Evolutionary conservation across 345 rosid genomes (phyloP), one percentile per base, ranked within the genome.

Genomic region (Bruguiera parviflora): DNA sequence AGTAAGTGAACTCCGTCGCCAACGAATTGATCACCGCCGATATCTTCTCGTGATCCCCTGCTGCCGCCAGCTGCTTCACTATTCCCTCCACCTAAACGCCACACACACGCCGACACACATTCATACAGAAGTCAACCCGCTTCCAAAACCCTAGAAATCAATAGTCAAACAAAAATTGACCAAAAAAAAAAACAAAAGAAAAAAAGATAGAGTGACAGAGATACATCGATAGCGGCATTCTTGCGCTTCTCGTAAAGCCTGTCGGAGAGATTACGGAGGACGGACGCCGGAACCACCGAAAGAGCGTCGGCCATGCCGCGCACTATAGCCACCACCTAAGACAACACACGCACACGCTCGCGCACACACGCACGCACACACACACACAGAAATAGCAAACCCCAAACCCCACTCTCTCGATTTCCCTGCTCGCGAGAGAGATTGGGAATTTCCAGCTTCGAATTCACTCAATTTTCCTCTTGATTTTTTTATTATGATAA

Each of bases 211-310:
- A 39, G 11, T 11, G 24, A 49, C 3, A 63, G 4, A 49, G 5
- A 43, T 67, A 95, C 99, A 96, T 95, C 98, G 56, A 92, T 88
- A 15, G 99, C 99, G 1, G 98, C 99, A 80, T 90, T 90, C 76
- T 96, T 96, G 52, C 99, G 96, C 87, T 89, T 96, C 88, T 92
- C 99, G 57, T 96, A 96, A 62, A 92, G 96, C 93, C 90, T 96
- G 75, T 96, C 99, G 59, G 98, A 86, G 53, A 96, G 89, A 80
- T 89, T 96, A 60, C 98, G 99, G 66, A 88, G 73, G 57, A 96
- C 84, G 57, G 87, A 72, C 15, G 96, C 62, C 61, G 99, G 85
- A 80, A 96, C 74, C 74, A 71, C 90, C 6, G 83, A 59, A 53
- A 83, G 75, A 61, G 84, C 78, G 81, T 96, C 98, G 63, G 95